Base-by-base conservation (phyloP, 805 yeast genomes). In the Schwanniomyces pseudopolymorphus region DNA sequence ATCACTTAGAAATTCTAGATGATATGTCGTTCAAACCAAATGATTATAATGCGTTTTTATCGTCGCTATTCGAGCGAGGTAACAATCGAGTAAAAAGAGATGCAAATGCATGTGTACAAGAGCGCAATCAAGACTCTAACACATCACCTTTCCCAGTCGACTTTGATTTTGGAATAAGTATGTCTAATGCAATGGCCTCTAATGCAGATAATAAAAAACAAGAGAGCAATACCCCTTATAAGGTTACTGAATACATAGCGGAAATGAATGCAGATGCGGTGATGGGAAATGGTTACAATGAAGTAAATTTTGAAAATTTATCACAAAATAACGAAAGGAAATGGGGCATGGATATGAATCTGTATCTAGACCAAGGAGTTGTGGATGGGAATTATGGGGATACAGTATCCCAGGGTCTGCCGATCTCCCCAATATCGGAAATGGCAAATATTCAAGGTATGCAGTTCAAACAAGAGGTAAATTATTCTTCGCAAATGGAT, bases 11-110 rank as follows among this genome's bases (percentile, higher is more conserved):
- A 7, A 14, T 14, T 4, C 8, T 31, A 31, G 19, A 36, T 36
- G 16, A 36, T 4, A 65, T 65, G 70, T 52, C 68, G 21, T 63
- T 57, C 42, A 59, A 52, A 40, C 31, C 63, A 40, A 60, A 64
- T 48, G 69, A 64, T 44, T 64, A 64, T 43, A 59, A 61, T 47
- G 59, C 64, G 3, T 65, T 58, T 43, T 49, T 63, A 42, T 51
- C 57, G 4, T 59, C 67, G 0, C 45, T 63, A 33, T 59, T 50
- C 39, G 67, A 61, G 16, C 59, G 56, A 43, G 54, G 53, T 28
- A 50, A 49, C 24, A 35, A 21, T 14, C 33, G 27, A n/a, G 37
- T 16, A 6, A 19, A 24, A 7, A 33, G 20, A 8, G 35, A 21
- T 20, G 27, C 26, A 13, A 19, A 19, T 26, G 28, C 20, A 14